Conservation (phyloP, 148 eudicot species). For the Oxyria digyna region DNA sequence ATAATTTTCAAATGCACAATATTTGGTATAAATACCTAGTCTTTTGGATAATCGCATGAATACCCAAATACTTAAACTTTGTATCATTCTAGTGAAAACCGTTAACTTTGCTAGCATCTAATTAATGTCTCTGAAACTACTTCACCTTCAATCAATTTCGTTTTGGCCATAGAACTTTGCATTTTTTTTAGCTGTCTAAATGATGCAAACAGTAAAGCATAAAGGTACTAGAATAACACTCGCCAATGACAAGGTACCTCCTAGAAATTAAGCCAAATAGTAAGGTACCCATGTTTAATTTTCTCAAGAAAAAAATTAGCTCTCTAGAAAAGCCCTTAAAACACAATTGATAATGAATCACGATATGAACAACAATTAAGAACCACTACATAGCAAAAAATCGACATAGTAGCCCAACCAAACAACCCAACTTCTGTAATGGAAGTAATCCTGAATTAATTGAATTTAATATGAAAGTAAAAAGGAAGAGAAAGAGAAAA, state of each 20-base stretch:
- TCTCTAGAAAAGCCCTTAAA: not conserved
- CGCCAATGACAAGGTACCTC: not conserved
- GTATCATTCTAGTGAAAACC: not conserved
- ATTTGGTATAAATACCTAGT: not conserved
- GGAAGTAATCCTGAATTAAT: not conserved
- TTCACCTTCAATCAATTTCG: not conserved
- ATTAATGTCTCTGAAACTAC: not conserved
- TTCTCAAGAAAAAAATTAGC: not conserved
- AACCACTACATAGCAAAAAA: not conserved
- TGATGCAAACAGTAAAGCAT: not conserved
- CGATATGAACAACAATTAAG: not conserved
- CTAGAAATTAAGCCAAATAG: not conserved
- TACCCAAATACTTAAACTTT: not conserved
- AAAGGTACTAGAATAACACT: not conserved
- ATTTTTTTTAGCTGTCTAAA: not conserved
- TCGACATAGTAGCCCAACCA: not conserved
- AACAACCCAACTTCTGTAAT: not conserved
- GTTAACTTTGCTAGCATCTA: not conserved
- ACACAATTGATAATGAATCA: not conserved
- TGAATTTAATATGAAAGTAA: not conserved
- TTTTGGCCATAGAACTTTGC: not conserved
- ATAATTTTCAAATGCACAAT: not conserved
- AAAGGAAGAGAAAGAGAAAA: not conserved
- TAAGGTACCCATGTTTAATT: not conserved
- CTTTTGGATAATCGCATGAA: not conserved